phyloP scores from a whole-genome alignment of 805 yeast species.

The Brettanomyces anomalus region DNA sequence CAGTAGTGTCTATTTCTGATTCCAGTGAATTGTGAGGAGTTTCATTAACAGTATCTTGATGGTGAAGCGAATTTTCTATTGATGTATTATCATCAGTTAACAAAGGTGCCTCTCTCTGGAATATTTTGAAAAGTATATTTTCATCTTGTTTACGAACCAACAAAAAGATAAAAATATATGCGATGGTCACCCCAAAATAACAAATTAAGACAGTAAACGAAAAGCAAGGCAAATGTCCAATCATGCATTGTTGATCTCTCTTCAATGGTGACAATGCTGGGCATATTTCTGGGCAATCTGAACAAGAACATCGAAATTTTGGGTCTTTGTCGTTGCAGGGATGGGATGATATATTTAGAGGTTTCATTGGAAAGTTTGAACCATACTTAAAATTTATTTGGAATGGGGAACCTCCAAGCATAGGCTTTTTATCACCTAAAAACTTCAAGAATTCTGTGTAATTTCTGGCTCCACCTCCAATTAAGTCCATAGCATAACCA shows the following conservation, averaged over 20 bases:
- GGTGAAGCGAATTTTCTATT: too few species aligned
- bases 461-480: slow-evolving; percentile 93
- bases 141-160: neutral
- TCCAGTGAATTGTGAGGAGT: too few species aligned
- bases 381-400: slow-evolving; percentile 70
- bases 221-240: slow-evolving; percentile 61
- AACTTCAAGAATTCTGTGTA: slow-evolving; percentile 71
- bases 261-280: slow-evolving; percentile 51
- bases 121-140: neutral
- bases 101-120: neutral
- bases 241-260: slow-evolving; percentile 34
- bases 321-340: slow-evolving; percentile 51
- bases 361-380: slow-evolving; percentile 19
- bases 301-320: slow-evolving; percentile 71
- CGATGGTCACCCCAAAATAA: slow-evolving; percentile 27
- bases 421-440: slow-evolving; percentile 88
- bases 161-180: neutral
- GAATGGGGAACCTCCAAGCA: slow-evolving; percentile 92
- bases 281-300: slow-evolving; percentile 80
- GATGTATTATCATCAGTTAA: slow-evolving; percentile 8
- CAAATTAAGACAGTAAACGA: slow-evolving; percentile 51
- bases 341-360: slow-evolving; percentile 16
- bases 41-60: too few species aligned
- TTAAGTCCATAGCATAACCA: slow-evolving; percentile 92
- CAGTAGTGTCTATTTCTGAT: slow-evolving; percentile 27